Percentiles rank a stretch among this genome's conserved stretches.
phyloP scores from a whole-genome alignment of 805 yeast genomes.

The Grigorovia jiainica region DNA sequence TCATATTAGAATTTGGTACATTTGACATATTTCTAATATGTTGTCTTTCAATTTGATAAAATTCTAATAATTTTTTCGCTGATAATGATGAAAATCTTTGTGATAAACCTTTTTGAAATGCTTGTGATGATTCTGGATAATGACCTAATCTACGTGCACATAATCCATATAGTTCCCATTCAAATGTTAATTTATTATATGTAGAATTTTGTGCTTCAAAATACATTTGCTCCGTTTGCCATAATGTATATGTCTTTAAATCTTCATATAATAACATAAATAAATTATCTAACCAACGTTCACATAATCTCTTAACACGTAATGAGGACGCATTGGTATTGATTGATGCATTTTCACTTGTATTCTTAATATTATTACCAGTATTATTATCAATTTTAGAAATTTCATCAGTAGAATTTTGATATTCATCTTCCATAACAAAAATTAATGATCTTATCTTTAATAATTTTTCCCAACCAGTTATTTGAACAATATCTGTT shows the following conservation, averaged over 20 bases:
- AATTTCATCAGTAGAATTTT: slow-evolving; percentile 19
- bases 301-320: slow-evolving; percentile 59
- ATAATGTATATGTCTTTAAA: slow-evolving; percentile 73
- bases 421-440: slow-evolving; percentile 58
- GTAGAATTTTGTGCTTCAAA: slow-evolving; percentile 80
- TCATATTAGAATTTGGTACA: slow-evolving; percentile 16
- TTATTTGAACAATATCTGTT: slow-evolving; percentile 52
- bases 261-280: slow-evolving; percentile 67
- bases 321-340: slow-evolving; percentile 23
- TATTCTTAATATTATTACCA: background rate
- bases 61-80: slow-evolving; percentile 61
- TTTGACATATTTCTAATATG: slow-evolving; percentile 17
- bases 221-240: slow-evolving; percentile 88
- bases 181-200: slow-evolving; percentile 67
- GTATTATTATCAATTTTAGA: background rate
- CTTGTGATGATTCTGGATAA: slow-evolving; percentile 75
- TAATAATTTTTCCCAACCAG: slow-evolving; percentile 66
- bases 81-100: slow-evolving; percentile 76
- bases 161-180: slow-evolving; percentile 88
- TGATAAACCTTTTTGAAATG: slow-evolving; percentile 63
- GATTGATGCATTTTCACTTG: slow-evolving; percentile 3
- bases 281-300: slow-evolving; percentile 69
- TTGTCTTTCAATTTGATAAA: slow-evolving; percentile 44
- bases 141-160: slow-evolving; percentile 82
- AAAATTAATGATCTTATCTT: slow-evolving; percentile 53